phyloP scores from a whole-genome alignment of 1,284 basidiomycete species.

The Takashimella koratensis region DNA sequence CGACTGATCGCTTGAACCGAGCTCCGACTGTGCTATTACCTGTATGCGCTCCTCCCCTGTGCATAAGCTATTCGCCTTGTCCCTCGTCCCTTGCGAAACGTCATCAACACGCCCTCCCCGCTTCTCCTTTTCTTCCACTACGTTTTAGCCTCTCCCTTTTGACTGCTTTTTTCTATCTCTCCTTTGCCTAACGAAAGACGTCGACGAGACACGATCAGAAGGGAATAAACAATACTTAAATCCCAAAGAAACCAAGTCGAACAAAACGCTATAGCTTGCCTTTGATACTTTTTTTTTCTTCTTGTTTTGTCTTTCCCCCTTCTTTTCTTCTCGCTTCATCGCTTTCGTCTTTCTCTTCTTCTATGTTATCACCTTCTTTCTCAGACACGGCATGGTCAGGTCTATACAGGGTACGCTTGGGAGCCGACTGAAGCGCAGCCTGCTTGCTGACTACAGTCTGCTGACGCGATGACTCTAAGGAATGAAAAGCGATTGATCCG shows the following conservation, averaged over 20 bases:
- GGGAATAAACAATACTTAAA: not conserved
- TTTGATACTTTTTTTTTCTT: not conserved
- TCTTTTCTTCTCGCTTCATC: not conserved
- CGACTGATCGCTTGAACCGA: not conserved
- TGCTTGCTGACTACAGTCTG: too few relatives aligned
- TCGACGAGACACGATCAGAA: constrained; percentile 11
- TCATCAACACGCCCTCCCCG: too few relatives aligned
- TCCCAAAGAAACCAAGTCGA: too few relatives aligned
- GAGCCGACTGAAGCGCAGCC: too few relatives aligned
- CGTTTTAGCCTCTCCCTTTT: not conserved
- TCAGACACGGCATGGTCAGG: too few relatives aligned
- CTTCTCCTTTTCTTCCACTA: not conserved
- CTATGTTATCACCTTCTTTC: too few relatives aligned
- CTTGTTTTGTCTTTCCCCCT: not conserved
- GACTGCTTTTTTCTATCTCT: not conserved
- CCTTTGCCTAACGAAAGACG: constrained; percentile 8
- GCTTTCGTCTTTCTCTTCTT: too few relatives aligned
- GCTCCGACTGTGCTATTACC: not conserved
- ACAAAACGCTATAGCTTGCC: too few relatives aligned
- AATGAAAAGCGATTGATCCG: too few relatives aligned
- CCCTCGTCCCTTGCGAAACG: too few relatives aligned
- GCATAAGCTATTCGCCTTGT: not conserved
- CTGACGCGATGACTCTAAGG: too few relatives aligned
- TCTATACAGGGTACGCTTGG: too few relatives aligned
- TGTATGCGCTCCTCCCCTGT: not conserved